Conservation (phyloP, 2,329 filamentous ascomycete species). For the Sclerotinia subarctica region DNA sequence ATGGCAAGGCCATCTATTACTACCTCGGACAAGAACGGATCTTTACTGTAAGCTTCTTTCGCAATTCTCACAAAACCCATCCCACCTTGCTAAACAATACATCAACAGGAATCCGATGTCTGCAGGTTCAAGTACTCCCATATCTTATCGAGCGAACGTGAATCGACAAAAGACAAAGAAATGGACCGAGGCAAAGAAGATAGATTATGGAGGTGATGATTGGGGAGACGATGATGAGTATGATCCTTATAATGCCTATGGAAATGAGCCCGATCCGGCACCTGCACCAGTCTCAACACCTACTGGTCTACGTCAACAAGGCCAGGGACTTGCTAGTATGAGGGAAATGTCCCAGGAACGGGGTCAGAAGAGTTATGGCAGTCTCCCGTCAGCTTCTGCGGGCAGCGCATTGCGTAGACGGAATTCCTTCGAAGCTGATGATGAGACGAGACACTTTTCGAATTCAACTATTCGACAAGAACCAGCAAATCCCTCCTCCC, state of each 20-base stretch:
- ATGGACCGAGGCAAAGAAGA: slow-evolving; percentile 87
- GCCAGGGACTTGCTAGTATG: slow-evolving; percentile 35
- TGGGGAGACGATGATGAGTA: slow-evolving; percentile 77
- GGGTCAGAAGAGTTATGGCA: slow-evolving; percentile 36
- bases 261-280: slow-evolving; percentile 42
- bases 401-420: slow-evolving; percentile 25
- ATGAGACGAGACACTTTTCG: slow-evolving; percentile 52
- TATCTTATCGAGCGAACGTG: slow-evolving; percentile 74
- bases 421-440: slow-evolving; percentile 54
- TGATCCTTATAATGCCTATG: slow-evolving; percentile 39
- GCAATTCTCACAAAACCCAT: neutral
- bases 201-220: slow-evolving; percentile 88
- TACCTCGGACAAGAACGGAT: slow-evolving; percentile 21
- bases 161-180: slow-evolving; percentile 88
- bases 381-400: slow-evolving; percentile 33
- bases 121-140: slow-evolving; percentile 27
- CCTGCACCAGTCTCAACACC: slow-evolving; percentile 37
- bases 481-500: slow-evolving; percentile 23
- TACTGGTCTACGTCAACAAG: slow-evolving; percentile 45
- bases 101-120: slow-evolving; percentile 29
- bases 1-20: slow-evolving; percentile 38
- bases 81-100: slow-evolving; percentile 13
- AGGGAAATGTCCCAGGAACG: slow-evolving; percentile 22
- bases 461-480: slow-evolving; percentile 29
- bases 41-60: slow-evolving; percentile 15